Base-by-base conservation (phyloP, 2,329 filamentous ascomycete species). In the Penicillium sp. region DNA sequence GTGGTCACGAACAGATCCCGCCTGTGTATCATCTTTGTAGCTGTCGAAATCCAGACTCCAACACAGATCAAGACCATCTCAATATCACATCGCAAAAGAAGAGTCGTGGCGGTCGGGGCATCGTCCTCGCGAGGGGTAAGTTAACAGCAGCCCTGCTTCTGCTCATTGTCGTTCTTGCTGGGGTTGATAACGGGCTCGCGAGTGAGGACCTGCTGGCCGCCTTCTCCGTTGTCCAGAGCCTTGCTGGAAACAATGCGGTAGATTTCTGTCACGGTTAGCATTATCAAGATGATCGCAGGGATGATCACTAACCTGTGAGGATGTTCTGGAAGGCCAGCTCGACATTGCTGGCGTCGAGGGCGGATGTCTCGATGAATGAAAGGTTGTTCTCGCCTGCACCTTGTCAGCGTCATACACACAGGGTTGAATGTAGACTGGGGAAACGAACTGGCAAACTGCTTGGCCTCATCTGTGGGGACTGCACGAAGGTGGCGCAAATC, bases 271-370 rank as follows among this genome's bases (percentile, higher is more conserved):
- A 38, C 31, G 9, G 42, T 60, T 38, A 63, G 47, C 18, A 63
- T 22, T 18, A 13, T 13, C 18, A 27, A 9, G 6, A 18, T 40
- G 40, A 27, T 40, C 14, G 57, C 44, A 61, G 58, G 36, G 31
- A 21, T 38, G 13, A 47, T n/a, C 45, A 75, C 84, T 59, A 83
- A 97, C 93, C 93, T 72, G 94, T 99, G 74, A 99, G 83, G 73
- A 99, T 99, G 79, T 97, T 97, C 81, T 99, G 93, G 85, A 99
- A 97, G 57, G 94, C 94, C 71, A 97, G 87, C 80, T 99, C 94
- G 64, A 99, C 94, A 73, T 99, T 99, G 85, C 92, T 97, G 67
- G 94, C 94, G 74, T 99, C 94, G 69, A 99, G 88, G 61, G 94
- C 94, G 58, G 95, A 99, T 40, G 94, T 99, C 83, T 99, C 94